Base-by-base conservation (phyloP, 257 asterid genomes). In the Haberlea rhodopensis region DNA sequence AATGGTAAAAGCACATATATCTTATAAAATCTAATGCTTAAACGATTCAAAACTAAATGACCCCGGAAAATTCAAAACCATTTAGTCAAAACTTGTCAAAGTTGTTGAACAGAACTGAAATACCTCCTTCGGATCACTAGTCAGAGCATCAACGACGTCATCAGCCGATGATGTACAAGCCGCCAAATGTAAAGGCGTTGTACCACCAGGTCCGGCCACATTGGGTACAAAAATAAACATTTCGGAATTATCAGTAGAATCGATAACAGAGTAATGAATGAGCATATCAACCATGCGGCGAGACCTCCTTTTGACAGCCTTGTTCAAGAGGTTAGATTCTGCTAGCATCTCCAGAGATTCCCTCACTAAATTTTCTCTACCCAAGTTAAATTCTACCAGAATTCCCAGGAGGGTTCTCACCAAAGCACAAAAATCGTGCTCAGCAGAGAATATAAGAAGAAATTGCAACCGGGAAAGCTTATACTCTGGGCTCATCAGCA, bases 171-270 rank as follows among this genome's bases (percentile, higher is more conserved):
- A 73, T 21, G 79, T 71, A 55, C 76, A 85, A 75, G 97, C 97
- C 71, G 88, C 96, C 79, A 90, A 67, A 75, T 90, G 97, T 59
- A 90, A 67, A 68, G 97, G 96, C 53, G 96, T 87, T 75, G 87
- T 23, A 22, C 97, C 97, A 62, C 97, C 96, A 56, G 95, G 92
- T 67, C 97, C 96, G 25, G 83, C 82, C 78, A 75, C 56, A 69
- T 82, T 70, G 16, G 97, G 88, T n/a, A 57, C 62, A 67, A 90
- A 90, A 46, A 90, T 71, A 52, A 63, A 84, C 62, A 64, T 80
- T 78, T 67, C 67, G 9, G 83, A 66, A 62, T 57, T 19, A 63
- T 78, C 77, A n/a, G 72, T 60, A 43, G 81, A 28, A 57, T 81
- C 83, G 3, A 56, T 52, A 11, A 84, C 34, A 8, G 83, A 65